Evolutionary conservation across 2,329 filamentous ascomycete genomes (phyloP).

Genomic region (Sarocladium brachiariae): DNA sequence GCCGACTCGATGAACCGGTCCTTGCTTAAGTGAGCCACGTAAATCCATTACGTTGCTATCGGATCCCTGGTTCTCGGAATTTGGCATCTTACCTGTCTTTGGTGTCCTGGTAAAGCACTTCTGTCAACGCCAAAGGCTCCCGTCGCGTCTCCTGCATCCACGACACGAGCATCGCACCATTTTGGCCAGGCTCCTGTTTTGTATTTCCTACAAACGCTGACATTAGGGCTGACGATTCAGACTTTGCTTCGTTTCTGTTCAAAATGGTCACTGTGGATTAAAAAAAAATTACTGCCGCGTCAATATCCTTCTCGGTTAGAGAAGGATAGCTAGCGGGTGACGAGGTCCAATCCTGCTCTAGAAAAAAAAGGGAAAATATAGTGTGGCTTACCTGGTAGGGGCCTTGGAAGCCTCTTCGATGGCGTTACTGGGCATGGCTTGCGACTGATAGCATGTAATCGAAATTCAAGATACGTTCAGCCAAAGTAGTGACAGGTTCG

Average conservation of each 20-base stretch:
- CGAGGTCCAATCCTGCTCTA: no score
- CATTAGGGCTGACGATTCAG: conserved; percentile 3
- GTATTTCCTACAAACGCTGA: conserved; percentile 1
- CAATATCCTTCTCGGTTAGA: no score
- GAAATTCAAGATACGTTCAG: background rate
- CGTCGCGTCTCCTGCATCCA: conserved; percentile 14
- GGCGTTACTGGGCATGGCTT: background rate
- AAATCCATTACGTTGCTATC: no score
- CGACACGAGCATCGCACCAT: conserved; percentile 12
- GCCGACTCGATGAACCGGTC: no score
- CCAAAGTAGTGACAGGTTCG: background rate
- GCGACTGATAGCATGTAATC: background rate
- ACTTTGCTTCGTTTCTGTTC: background rate
- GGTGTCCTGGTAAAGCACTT: conserved; percentile 12
- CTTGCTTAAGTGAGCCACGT: no score
- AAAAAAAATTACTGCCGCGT: no score
- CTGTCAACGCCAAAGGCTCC: conserved; percentile 14
- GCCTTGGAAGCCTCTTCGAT: background rate
- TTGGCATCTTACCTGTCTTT: background rate
- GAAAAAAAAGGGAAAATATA: background rate
- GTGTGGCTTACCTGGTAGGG: background rate
- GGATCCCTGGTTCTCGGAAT: no score
- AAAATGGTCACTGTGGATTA: background rate
- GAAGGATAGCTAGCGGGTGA: no score
- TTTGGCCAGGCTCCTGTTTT: background rate